These are phyloP conservation scores for Candida tropicalis DNA, from an alignment of 1,139 yeast species.

Conservation along the genomic window DNA sequence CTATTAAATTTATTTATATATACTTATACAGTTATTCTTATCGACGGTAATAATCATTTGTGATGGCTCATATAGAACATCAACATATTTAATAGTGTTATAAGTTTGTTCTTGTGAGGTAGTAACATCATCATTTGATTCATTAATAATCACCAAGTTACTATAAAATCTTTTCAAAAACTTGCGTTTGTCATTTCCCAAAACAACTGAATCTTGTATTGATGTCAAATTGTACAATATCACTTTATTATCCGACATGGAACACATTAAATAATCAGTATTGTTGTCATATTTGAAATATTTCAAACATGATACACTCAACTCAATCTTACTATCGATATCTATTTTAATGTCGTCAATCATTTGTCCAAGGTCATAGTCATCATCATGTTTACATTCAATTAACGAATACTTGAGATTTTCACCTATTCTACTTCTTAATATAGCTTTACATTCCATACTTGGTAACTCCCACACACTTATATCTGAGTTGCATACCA, in stretches of 20 bases:
- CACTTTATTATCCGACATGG: constrained; percentile 31
- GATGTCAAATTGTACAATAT: constrained; percentile 36
- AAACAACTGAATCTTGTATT: constrained; percentile 27
- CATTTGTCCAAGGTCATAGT: constrained; percentile 11
- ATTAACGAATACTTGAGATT: constrained; percentile 12
- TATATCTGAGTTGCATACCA: constrained; percentile 48
- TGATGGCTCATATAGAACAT: constrained; percentile 50
- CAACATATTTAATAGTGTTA: constrained; percentile 55
- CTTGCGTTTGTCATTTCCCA: constrained; percentile 18
- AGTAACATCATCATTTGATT: constrained; percentile 1
- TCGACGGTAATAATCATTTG: constrained; percentile 67
- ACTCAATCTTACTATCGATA: not conserved
- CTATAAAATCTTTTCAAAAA: constrained; percentile 14
- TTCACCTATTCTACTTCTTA: constrained; percentile 18
- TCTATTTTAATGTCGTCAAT: constrained; percentile 8
- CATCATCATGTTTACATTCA: constrained; percentile 10
- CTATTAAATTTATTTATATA: constrained; percentile 43
- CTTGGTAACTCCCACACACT: constrained; percentile 79
- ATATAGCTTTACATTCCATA: constrained; percentile 61
- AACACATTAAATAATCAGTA: constrained; percentile 22
- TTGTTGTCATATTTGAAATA: constrained; percentile 2
- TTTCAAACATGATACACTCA: constrained; percentile 1
- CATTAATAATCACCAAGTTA: constrained; percentile 16
- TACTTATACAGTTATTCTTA: constrained; percentile 60
- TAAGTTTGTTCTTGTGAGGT: constrained; percentile 1